Conservation (phyloP, 345 rosid species). For the Moricandia arvensis region DNA sequence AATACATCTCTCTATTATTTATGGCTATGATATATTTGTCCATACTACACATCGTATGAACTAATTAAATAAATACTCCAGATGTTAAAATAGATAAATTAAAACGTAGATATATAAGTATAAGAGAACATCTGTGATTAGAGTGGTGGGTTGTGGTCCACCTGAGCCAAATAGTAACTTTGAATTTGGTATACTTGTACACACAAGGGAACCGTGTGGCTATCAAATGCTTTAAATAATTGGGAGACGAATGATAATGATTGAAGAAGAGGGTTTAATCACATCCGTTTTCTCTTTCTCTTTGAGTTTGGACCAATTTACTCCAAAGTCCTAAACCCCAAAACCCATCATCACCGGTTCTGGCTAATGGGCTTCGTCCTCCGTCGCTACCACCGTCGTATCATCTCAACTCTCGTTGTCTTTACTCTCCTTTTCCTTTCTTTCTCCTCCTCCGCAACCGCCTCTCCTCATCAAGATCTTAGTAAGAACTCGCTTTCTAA, state of each 20-base stretch:
- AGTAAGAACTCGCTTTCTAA: conserved; percentile 1
- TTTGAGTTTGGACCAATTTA: conserved; percentile 10
- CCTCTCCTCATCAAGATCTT: background rate
- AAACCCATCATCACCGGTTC: background rate
- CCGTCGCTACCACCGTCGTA: conserved; percentile 5
- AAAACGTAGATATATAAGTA: background rate
- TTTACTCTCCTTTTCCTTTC: conserved; percentile 2
- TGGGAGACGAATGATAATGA: conserved; percentile 17
- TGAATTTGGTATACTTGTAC: conserved; percentile 1
- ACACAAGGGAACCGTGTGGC: background rate
- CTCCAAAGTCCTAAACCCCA: conserved; percentile 12
- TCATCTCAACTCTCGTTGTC: conserved; percentile 8
- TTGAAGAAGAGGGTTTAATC: background rate
- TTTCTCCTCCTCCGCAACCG: background rate
- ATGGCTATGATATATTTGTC: background rate
- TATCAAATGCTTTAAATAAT: conserved; percentile 6
- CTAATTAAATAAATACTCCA: background rate
- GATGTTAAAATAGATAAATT: background rate
- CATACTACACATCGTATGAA: background rate
- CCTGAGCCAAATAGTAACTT: conserved; percentile 7
- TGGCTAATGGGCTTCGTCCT: conserved; percentile 21
- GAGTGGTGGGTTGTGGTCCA: conserved; percentile 8
- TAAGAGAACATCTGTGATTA: background rate
- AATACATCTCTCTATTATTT: background rate
- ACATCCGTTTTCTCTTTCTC: background rate